Evolutionary conservation across 83 land plant species (phyloP).

Genomic region (Thuja plicata): DNA sequence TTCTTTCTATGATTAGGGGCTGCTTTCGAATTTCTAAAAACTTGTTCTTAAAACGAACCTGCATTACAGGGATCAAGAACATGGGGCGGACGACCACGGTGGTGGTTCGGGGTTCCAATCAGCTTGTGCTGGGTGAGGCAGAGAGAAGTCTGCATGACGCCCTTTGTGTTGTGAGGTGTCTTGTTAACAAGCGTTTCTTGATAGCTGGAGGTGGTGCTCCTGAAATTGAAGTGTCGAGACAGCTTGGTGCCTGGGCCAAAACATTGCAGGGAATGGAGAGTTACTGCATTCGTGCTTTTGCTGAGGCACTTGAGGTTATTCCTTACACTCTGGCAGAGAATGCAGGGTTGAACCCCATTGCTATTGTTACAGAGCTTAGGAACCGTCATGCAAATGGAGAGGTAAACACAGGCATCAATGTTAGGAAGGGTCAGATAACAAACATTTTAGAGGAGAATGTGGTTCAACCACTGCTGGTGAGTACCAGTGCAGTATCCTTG

Average conservation of each 20-base stretch:
- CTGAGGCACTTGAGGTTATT: conserved; percentile 93
- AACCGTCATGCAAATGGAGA: conserved; percentile 95
- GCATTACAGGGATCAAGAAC: conserved; percentile 77
- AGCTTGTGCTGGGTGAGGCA: conserved; percentile 90
- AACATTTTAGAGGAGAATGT: conserved; percentile 97
- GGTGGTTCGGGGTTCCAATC: conserved; percentile 86
- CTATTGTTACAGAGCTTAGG: conserved; percentile 93
- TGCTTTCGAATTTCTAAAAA: not conserved
- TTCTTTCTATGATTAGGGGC: no score
- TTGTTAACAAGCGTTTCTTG: conserved; percentile 82
- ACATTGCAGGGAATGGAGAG: conserved; percentile 94
- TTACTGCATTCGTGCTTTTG: conserved; percentile 86
- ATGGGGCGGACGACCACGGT: conserved; percentile 91
- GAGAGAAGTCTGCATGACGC: conserved; percentile 97
- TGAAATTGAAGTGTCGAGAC: conserved; percentile 89
- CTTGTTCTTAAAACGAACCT: not conserved
- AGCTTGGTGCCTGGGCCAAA: conserved; percentile 93
- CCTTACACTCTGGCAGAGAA: conserved; percentile 95
- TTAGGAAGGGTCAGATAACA: conserved; percentile 93
- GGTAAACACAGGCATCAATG: conserved; percentile 92
- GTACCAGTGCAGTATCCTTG: conserved; percentile 85
- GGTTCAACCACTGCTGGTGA: conserved; percentile 96
- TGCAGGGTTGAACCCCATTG: conserved; percentile 90
- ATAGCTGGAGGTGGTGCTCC: conserved; percentile 99
- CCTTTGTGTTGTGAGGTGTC: conserved; percentile 89